A percentile compares a stretch with the other conserved stretches of the same genome.
These are phyloP conservation scores for Chalaropsis thielavioides DNA, from an alignment of 2,329 filamentous ascomycete species.

Conservation along the genomic window DNA sequence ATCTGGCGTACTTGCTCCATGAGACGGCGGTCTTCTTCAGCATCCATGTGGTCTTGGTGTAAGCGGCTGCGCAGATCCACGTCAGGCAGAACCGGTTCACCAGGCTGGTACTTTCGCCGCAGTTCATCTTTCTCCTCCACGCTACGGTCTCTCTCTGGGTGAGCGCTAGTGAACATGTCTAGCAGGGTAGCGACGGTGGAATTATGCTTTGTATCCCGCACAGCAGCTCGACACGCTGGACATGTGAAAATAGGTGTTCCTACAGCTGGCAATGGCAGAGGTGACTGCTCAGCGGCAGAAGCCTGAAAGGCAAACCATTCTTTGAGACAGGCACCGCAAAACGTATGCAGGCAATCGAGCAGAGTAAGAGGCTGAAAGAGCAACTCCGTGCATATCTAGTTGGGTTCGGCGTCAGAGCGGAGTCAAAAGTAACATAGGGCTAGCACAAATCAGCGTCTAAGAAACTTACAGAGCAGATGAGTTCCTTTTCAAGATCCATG, in stretches of 20 bases:
- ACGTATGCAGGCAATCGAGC: conserved; percentile 88
- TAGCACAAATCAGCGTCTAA: not conserved
- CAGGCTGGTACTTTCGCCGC: conserved; percentile 60
- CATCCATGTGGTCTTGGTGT: conserved; percentile 37
- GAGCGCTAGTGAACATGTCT: conserved; percentile 71
- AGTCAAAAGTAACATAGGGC: not conserved
- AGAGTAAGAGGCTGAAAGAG: conserved; percentile 82
- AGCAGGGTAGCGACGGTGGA: conserved; percentile 78
- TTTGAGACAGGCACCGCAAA: conserved; percentile 87
- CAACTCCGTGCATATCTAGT: conserved; percentile 88
- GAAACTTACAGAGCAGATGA: conserved; percentile 79
- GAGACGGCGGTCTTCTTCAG: conserved; percentile 54
- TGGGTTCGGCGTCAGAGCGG: conserved; percentile 13
- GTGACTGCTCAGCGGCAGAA: conserved; percentile 38
- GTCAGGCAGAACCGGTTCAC: conserved; percentile 64
- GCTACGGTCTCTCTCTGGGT: conserved; percentile 59
- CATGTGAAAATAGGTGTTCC: conserved; percentile 57
- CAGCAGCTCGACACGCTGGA: conserved; percentile 75
- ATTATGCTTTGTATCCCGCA: conserved; percentile 80
- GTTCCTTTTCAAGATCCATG: conserved; percentile 75
- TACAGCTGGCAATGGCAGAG: conserved; percentile 32
- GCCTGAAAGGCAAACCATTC: conserved; percentile 88
- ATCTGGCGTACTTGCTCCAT: conserved; percentile 57
- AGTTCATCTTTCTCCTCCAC: conserved; percentile 64
- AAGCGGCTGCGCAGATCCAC: conserved; percentile 33